Evolutionary conservation across 192 early-diverging fungal genomes (phyloP).

Genomic region (Coemansia sp.): DNA sequence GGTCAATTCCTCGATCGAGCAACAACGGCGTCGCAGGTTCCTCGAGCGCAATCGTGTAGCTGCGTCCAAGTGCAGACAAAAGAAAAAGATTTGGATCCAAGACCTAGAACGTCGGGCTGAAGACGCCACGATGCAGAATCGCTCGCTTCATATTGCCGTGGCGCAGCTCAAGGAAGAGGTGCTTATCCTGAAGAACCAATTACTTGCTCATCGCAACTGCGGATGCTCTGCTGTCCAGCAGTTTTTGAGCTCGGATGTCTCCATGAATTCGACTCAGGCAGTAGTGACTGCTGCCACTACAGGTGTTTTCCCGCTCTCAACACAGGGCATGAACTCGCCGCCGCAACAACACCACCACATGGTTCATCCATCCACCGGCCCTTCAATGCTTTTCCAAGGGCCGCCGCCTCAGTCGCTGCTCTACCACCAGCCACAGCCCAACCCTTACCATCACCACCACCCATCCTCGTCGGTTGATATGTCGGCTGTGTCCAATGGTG

Average conservation of each 20-base stretch:
- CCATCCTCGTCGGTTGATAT: constrained; percentile 19
- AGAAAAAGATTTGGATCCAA: constrained; percentile 89
- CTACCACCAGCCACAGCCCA: constrained; percentile 15
- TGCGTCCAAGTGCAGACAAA: constrained; percentile 87
- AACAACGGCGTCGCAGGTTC: constrained; percentile 75
- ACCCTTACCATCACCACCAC: constrained; percentile 10
- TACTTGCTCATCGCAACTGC: constrained; percentile 56
- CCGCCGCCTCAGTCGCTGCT: constrained; percentile 13
- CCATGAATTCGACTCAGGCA: constrained; percentile 11
- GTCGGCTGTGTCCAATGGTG: constrained; percentile 1
- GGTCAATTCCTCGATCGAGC: constrained; percentile 38
- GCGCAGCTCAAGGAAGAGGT: constrained; percentile 54
- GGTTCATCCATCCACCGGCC: constrained; percentile 3
- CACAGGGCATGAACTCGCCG: constrained; percentile 5
- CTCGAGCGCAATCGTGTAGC: constrained; percentile 87
- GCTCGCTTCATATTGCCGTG: constrained; percentile 40
- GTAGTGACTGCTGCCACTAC: constrained; percentile 13
- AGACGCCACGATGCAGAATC: constrained; percentile 49
- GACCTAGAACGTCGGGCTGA: constrained; percentile 73
- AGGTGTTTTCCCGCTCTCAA: background rate
- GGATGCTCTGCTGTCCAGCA: constrained; percentile 55
- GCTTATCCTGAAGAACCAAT: constrained; percentile 53
- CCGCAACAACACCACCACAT: background rate
- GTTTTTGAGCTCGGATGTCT: constrained; percentile 34
- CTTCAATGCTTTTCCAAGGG: constrained; percentile 13